Evolutionary conservation across 176 grass and related monocot genomes (phyloP), one percentile per base, ranked within the genome.

Genomic region (Eragrostis nindensis): DNA sequence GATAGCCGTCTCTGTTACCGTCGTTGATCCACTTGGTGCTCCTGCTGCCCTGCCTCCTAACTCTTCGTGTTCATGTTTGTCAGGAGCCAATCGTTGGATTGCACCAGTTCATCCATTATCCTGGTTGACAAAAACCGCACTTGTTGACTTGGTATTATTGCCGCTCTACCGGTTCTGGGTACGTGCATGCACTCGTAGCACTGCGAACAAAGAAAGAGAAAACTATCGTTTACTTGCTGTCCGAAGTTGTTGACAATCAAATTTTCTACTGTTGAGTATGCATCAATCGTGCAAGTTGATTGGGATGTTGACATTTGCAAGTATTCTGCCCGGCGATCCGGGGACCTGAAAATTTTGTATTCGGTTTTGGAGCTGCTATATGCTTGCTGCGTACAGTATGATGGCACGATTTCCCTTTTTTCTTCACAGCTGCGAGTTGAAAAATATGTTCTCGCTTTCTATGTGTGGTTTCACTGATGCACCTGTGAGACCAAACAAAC

Each of bases 271-370:
- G 46, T 76, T 57, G 55, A 67, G 56, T 24, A 5, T n/a, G 46
- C 65, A 65, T 89, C 82, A 50, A 57, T 30, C 77, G 29, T 77
- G 82, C 87, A 77, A 77, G 47, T 85, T 77, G 82, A 71, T 48
- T 59, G 62, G 66, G 50, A 74, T 66, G 48, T n/a, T 55, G 50
- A 79, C 65, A 66, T 27, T 32, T 68, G 59, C 49, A 47, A 40
- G 27, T 52, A 41, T 71, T 59, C 19, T 49, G 57, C 80, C 72
- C 77, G 17, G 77, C 22, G 44, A 70, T 70, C 39, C 49, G 57
- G 82, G 71, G 65, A 43, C 69, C n/a, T 14, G 8, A 8, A 7
- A 39, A 52, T 55, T 52, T 67, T 44, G 16, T 63, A 12, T 44
- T 64, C 36, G n/a, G 36, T 25, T 24, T 54, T 41, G 61, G 54